These are phyloP conservation scores for Epichloe typhina DNA, from an alignment of 2,329 filamentous ascomycete genomes.

Conservation along the genomic window DNA sequence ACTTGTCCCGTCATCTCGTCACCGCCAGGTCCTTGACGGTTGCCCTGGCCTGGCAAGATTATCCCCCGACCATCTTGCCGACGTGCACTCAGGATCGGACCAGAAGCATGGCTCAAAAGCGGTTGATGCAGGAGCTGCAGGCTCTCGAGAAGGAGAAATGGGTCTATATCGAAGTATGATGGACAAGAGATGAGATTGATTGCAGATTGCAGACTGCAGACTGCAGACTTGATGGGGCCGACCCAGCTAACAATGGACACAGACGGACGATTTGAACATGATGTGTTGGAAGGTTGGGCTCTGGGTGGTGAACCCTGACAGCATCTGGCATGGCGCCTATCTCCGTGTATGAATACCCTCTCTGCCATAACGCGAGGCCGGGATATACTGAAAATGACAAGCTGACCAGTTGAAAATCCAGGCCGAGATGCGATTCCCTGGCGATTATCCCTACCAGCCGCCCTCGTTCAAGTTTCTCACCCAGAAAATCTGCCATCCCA, in stretches of 20 bases:
- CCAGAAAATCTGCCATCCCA: conserved; percentile 74
- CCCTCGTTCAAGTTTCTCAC: conserved; percentile 75
- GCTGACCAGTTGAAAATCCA: conserved; percentile 17
- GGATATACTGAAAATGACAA: not conserved
- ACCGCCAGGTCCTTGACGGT: not conserved
- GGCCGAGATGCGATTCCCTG: conserved; percentile 75
- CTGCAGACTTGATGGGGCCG: not conserved
- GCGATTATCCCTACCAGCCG: conserved; percentile 80
- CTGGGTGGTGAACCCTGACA: conserved; percentile 86
- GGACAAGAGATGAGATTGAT: conserved; percentile 13
- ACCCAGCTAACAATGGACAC: conserved; percentile 2
- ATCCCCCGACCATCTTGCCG: not conserved
- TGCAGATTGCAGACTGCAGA: not conserved
- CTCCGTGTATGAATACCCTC: conserved; percentile 43
- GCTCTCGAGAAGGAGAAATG: conserved; percentile 78
- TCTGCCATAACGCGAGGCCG: conserved; percentile 4
- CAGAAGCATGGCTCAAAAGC: conserved; percentile 43
- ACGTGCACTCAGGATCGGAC: not conserved
- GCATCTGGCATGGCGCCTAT: conserved; percentile 84
- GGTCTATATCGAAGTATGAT: conserved; percentile 69
- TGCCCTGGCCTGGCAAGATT: not conserved
- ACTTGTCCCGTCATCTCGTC: not conserved
- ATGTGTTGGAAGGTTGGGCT: conserved; percentile 80
- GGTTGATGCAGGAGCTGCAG: conserved; percentile 82
- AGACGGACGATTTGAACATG: conserved; percentile 72